Conservation (phyloP, 192 early-diverging fungal species). For the Coemansia sp. region DNA sequence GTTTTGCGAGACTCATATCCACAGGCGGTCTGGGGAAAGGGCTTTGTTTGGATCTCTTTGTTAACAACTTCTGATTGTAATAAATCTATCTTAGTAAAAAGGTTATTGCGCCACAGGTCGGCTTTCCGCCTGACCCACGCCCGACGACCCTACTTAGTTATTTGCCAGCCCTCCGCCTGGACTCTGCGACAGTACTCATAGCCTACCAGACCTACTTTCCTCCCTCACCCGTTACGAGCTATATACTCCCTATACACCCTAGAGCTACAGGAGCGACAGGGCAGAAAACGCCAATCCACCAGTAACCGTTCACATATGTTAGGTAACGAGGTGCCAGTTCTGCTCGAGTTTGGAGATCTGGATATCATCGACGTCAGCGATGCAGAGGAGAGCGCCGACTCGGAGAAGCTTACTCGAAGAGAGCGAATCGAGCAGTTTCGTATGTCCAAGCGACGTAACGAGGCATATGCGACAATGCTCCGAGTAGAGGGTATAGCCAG, state of each 20-base stretch:
- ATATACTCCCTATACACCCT: background rate
- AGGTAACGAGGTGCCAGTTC: background rate
- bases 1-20: no score
- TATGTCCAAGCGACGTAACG: slow-evolving; percentile 14
- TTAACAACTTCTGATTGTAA: no score
- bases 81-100: no score
- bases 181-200: no score
- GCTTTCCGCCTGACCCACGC: no score
- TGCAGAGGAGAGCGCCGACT: background rate
- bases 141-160: no score
- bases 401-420: slow-evolving; percentile 9
- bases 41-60: no score
- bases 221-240: no score
- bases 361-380: background rate
- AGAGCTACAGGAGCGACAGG: background rate
- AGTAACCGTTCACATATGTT: background rate
- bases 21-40: no score
- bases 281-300: background rate
- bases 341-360: slow-evolving; percentile 2
- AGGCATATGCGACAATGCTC: slow-evolving; percentile 20
- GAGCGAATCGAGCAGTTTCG: slow-evolving; percentile 12
- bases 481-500: slow-evolving; percentile 11
- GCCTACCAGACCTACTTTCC: no score
- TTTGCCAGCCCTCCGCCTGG: no score
- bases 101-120: no score